Evolutionary conservation across 306 rosid genomes (phyloP), one percentile per base, ranked within the genome.

Genomic region (Casuarina glauca): DNA sequence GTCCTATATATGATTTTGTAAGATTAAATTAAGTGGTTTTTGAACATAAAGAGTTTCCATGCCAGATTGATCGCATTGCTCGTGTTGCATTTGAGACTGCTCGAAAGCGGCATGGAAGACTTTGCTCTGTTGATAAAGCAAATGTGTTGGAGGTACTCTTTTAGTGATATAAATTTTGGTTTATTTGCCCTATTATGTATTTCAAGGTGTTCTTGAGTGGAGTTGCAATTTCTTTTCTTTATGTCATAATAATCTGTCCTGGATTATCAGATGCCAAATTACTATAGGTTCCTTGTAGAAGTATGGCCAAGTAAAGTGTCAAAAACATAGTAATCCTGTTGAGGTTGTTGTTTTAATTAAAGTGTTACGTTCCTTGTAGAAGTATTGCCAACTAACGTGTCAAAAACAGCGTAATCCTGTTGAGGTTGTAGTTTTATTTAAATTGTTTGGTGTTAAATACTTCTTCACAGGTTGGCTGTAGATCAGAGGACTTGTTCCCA

Each of bases 91-190:
- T 90, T 89, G 89, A 92, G 85, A 88, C 87, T 77, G 97, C 98
- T 86, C 88, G 78, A 71, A 92, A 88, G 89, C 85, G 98, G 63
- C 68, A 26, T 43, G 92, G 98, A 61, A 89, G 77, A 79, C 91
- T 92, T 86, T 95, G 98, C 79, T 92, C 95, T 58, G 93, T 95
- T 79, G 98, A 95, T 83, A 95, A 95, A 86, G 95, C 97, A 58
- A 95, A 95, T 82, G 98, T 95, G 68, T 86, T 92, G 82, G 98
- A 94, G 98, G 98, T 92, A 83, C 75, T 77, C 42, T 52, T 72
- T 12, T 26, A n/a, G 43, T 19, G n/a, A 38, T 43, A 75, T 11
- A 66, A 17, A 35, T 5, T 0, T 49, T 69, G 53, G 45, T 79
- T 74, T 70, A 50, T 52, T 62, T 32, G 51, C 19, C 35, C 26